Conservation (phyloP, 78 protist species). For the Pigoraptor vietnamica region DNA sequence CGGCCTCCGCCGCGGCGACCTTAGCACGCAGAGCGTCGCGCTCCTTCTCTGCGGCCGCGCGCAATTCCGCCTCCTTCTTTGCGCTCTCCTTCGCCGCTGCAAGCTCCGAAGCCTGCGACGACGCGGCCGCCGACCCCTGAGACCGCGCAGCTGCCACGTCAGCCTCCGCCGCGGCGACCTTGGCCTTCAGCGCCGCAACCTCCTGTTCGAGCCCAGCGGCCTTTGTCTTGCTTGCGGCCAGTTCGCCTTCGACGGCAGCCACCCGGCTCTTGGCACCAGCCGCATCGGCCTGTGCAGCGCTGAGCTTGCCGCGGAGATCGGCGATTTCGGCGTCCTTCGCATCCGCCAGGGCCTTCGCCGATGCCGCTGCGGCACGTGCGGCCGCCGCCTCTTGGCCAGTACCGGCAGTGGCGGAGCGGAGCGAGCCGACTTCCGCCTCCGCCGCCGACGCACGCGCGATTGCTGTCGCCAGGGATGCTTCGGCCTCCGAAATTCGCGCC, state of each 20-base stretch:
- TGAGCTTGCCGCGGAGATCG: background rate
- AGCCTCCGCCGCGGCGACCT: no score
- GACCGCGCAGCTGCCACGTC: background rate
- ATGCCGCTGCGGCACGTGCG: background rate
- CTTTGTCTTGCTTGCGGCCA: no score
- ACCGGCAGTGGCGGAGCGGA: no score
- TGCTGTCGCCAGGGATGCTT: background rate
- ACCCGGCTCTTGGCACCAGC: no score
- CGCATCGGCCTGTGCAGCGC: no score
- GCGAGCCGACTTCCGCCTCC: no score
- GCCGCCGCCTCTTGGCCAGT: no score
- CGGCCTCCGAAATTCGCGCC: no score
- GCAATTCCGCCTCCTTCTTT: background rate
- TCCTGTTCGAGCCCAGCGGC: background rate
- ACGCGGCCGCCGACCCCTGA: background rate
- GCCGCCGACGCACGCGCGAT: no score
- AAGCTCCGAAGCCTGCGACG: background rate
- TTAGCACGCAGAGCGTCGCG: background rate
- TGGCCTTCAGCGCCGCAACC: background rate
- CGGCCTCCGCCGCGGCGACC: background rate
- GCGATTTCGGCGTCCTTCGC: no score
- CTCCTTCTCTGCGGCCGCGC: background rate
- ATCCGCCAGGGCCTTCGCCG: background rate
- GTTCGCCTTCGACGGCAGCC: no score
- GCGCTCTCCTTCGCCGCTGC: background rate